These are phyloP conservation scores for Dipteronia sinensis DNA, from an alignment of 345 rosid genomes.

Conservation along the genomic window DNA sequence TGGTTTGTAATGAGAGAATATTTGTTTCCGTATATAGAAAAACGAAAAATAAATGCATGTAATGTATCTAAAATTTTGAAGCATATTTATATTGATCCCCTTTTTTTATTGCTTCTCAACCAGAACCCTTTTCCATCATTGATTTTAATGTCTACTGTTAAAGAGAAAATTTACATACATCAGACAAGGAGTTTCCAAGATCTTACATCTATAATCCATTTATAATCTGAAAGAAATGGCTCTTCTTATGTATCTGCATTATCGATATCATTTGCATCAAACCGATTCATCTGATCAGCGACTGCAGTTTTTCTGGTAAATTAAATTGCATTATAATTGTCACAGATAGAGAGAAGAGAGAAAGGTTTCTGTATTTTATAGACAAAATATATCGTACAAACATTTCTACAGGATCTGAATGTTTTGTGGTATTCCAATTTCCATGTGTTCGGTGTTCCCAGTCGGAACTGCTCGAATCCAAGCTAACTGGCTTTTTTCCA, in stretches of 20 bases:
- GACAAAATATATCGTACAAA: neutral
- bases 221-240: neutral
- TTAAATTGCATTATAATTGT: neutral
- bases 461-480: neutral
- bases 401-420: neutral
- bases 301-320: neutral
- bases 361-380: neutral
- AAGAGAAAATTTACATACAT: neutral
- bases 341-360: neutral
- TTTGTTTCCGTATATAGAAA: slow-evolving; percentile 4
- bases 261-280: neutral
- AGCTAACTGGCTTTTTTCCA: neutral
- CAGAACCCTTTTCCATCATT: neutral
- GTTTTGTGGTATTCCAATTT: neutral
- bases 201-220: neutral
- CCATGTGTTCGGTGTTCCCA: no score
- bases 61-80: slow-evolving; percentile 11
- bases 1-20: neutral
- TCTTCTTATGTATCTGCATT: neutral
- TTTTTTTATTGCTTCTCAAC: neutral
- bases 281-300: neutral
- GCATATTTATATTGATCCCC: neutral
- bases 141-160: neutral
- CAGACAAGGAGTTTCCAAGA: neutral
- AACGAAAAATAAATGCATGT: neutral